phyloP scores from a whole-genome alignment of 169 alveolate genomes.

The Eimeria mitis region DNA sequence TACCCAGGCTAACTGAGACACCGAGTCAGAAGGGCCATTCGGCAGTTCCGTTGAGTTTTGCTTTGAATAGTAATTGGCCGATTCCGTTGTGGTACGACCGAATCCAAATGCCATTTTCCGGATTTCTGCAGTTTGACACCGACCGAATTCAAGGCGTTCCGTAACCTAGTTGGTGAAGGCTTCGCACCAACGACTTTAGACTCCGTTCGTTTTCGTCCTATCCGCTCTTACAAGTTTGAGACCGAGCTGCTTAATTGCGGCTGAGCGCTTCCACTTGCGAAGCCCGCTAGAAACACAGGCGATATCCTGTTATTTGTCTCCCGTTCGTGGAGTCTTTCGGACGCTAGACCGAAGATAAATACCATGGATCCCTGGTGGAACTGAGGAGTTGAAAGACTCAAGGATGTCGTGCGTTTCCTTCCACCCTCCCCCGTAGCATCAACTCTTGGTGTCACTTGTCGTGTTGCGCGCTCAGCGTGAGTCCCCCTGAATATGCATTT shows the following conservation, averaged over 20 bases:
- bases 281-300: not conserved
- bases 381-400: not conserved
- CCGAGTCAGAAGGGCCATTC: slow-evolving; percentile 74
- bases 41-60: slow-evolving; percentile 68
- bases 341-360: not conserved
- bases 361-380: not conserved
- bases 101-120: slow-evolving; percentile 58
- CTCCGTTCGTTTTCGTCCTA: not conserved
- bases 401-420: not conserved
- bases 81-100: slow-evolving; percentile 58
- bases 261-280: not conserved
- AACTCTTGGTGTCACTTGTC: not conserved
- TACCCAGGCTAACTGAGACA: slow-evolving; percentile 80
- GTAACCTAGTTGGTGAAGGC: not conserved
- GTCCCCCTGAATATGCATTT: not conserved
- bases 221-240: not conserved
- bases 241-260: not conserved
- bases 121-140: not conserved
- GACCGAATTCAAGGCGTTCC: not conserved
- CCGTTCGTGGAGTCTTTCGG: not conserved
- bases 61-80: slow-evolving; percentile 67
- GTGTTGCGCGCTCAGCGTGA: not conserved
- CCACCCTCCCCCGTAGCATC: not conserved
- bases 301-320: not conserved
- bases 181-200: not conserved